Evolutionary conservation across 2,329 filamentous ascomycete genomes (phyloP).

Genomic region (Sclerotinia glacialis): DNA sequence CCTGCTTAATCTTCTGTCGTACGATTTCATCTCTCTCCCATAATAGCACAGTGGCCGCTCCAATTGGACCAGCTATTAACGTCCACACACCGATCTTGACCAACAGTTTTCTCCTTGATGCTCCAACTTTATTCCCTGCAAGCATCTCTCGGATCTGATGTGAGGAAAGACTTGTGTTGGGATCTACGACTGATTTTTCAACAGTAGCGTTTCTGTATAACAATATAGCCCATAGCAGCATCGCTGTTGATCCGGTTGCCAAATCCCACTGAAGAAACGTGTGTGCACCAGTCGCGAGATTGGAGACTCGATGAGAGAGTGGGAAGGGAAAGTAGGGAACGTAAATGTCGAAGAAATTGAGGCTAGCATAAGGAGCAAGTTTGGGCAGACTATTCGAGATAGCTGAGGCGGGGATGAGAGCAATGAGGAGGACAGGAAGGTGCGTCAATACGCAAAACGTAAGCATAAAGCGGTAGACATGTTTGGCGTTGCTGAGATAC

Average conservation of each 20-base stretch:
- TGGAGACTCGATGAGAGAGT: constrained; percentile 29
- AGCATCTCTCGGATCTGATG: constrained; percentile 25
- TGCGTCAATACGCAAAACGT: constrained; percentile 42
- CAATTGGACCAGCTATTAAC: constrained; percentile 45
- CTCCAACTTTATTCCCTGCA: constrained; percentile 23
- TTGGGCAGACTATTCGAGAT: constrained; percentile 41
- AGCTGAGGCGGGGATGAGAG: constrained; percentile 41
- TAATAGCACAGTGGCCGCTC: constrained; percentile 45
- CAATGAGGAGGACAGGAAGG: constrained; percentile 43
- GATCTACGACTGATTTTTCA: constrained; percentile 27
- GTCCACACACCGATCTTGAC: constrained; percentile 41
- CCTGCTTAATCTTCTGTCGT: constrained; percentile 34
- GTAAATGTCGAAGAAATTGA: constrained; percentile 43
- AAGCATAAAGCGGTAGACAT: constrained; percentile 41
- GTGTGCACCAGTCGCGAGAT: constrained; percentile 42
- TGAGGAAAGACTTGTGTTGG: constrained; percentile 25
- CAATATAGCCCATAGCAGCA: constrained; percentile 47
- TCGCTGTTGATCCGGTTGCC: constrained; percentile 43
- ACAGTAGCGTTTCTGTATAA: constrained; percentile 38
- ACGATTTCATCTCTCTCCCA: constrained; percentile 49
- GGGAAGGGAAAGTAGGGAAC: constrained; percentile 40
- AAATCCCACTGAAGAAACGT: constrained; percentile 51
- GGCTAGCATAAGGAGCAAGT: constrained; percentile 37
- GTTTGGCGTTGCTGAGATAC: constrained; percentile 31
- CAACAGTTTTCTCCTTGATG: constrained; percentile 32